Base-by-base conservation (phyloP, 2,329 filamentous ascomycete species). In the Claviceps sp. region DNA sequence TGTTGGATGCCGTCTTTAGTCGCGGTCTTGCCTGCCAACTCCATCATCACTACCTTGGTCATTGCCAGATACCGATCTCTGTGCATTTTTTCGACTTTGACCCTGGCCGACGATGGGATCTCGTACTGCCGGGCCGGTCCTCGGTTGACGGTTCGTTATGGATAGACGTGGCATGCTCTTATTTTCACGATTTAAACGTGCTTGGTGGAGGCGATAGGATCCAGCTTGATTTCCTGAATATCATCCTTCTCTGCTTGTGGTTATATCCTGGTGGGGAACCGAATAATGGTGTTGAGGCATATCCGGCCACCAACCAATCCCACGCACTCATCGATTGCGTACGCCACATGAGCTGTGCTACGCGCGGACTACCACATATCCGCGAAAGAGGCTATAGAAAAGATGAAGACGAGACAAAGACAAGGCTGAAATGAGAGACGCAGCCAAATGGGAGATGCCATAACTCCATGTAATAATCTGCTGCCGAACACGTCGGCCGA, bases 1-100 rank as follows among this genome's bases (percentile, higher is more conserved):
- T 66, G 60, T 61, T 59, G 53, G 48, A 34, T 49, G 20, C 44
- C 45, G 47, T 45, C 47, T 43, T 20, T 47, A 45, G 47, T 36
- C 34, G 34, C 44, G 40, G 13, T 9, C 39, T 47, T 47, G 47
- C 40, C 22, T 26, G 43, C 38, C 50, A 51, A 14, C 50, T 45
- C 39, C 45, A 34, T 23, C 26, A n/a, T 43, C 42, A 44, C 34
- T 23, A 17, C 49, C 22, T 36, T 20, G 20, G 20, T 20, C 20
- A 2, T 20, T 23, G 26, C 49, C 37, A 29, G 14, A 39, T 29
- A 16, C 29, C 34, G 42, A 45, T 44, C 14, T 50, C 48, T 44
- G 40, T 23, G 48, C 29, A 50, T 26, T 38, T 20, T 37, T 45
- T 34, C 40, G 40, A 22, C 26, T 17, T n/a, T 44, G 47, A 29